phyloP scores from a whole-genome alignment of 345 rosid genomes.

The Eucalyptus cloeziana region DNA sequence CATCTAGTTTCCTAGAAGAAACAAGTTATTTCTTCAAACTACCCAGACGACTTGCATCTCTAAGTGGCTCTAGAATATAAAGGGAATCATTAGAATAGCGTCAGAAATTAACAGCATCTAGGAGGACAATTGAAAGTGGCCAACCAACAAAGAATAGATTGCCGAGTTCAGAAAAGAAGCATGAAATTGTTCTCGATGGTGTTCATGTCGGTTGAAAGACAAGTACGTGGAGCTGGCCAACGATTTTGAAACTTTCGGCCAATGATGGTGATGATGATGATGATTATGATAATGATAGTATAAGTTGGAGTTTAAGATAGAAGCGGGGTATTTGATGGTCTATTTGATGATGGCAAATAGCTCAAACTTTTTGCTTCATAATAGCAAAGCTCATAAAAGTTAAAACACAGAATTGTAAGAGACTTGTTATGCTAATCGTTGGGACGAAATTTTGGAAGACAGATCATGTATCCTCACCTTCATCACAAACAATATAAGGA shows the following conservation, averaged over 20 bases:
- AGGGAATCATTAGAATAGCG: background rate
- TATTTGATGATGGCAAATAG: background rate
- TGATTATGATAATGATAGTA: background rate
- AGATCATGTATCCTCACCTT: slow-evolving; percentile 42
- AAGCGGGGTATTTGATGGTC: background rate
- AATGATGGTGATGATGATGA: background rate
- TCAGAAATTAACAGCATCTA: background rate
- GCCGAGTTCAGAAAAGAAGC: background rate
- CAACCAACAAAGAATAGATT: background rate
- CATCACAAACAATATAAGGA: slow-evolving; percentile 84
- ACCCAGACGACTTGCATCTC: background rate
- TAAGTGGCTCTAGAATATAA: background rate
- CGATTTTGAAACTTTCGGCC: background rate
- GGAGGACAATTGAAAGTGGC: background rate
- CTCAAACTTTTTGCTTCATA: background rate
- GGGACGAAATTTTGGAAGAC: background rate
- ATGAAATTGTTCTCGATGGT: background rate
- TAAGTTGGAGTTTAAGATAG: background rate
- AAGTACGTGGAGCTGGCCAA: background rate
- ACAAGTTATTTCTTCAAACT: background rate
- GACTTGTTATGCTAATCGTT: background rate
- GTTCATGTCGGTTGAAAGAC: background rate
- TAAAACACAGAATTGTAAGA: background rate
- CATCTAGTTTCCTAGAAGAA: background rate
- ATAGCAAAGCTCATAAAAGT: background rate